Evolutionary conservation across 2,329 filamentous ascomycete species (phyloP), one percentile per base, ranked within the genome.

Genomic region (Paraphoma sp.): DNA sequence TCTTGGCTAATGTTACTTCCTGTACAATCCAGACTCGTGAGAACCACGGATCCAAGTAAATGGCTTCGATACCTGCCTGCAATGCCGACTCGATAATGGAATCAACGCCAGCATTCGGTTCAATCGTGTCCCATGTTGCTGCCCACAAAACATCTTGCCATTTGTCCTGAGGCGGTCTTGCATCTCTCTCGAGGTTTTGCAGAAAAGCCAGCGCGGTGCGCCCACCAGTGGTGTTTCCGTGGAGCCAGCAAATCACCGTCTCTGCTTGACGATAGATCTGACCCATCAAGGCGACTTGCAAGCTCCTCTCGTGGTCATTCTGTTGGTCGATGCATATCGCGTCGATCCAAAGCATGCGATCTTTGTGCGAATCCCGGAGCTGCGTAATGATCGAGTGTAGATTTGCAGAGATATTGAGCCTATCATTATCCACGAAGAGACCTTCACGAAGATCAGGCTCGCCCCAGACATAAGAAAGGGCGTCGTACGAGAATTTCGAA

Each of bases 11-110:
- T 16, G 48, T 7, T n/a, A 56, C 48, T 33, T 56, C 53, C 38
- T 56, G 53, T 12, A 51, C 43, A 8, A 56, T 38, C 53, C 53
- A 56, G 1, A 51, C 30, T 6, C 53, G 53, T 6, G 47, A 43
- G 33, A 56, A 56, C 53, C 53, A 56, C 7, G 48, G 18, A 28
- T 40, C 42, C 11, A 40, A 16, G 12, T 53, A 53, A n/a, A 53
- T 48, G n/a, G 14, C 33, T 14, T 48, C 44, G n/a, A 53, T 36
- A 17, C 48, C 18, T n/a, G 44, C 45, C 31, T 33, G 14, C 16
- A 42, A 18, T 10, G 40, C 45, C 17, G 51, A 17, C 11, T n/a
- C 14, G 8, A 42, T 42, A 42, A 42, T n/a, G 8, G 40, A 42
- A 17, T 42, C n/a, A 3, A 42, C 40, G 16, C 16, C 40, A 6